phyloP scores from a whole-genome alignment of 345 rosid genomes.

The Syzygium aromaticum region DNA sequence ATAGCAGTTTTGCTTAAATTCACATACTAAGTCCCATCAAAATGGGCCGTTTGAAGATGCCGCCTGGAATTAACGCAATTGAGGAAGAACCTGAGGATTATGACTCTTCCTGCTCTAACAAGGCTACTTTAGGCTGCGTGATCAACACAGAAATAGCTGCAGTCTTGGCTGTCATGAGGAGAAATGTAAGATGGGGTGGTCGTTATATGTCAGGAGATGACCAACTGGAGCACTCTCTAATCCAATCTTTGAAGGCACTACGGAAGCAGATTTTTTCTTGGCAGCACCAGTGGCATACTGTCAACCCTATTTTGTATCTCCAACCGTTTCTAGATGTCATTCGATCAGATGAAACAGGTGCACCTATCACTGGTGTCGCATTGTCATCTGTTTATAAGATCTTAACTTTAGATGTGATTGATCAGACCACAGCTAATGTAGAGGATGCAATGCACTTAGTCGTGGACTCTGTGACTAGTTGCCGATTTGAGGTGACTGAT shows the following conservation, averaged over 20 bases:
- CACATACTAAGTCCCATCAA: background rate
- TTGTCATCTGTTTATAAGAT: conserved; percentile 88
- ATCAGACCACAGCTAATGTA: conserved; percentile 63
- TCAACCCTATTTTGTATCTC: conserved; percentile 72
- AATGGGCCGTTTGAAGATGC: conserved; percentile 94
- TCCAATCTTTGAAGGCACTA: conserved; percentile 80
- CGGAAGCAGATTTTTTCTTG: conserved; percentile 79
- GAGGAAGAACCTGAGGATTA: conserved; percentile 95
- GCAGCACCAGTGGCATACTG: conserved; percentile 86
- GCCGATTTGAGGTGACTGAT: conserved; percentile 97
- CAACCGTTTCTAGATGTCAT: conserved; percentile 92
- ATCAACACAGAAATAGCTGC: conserved; percentile 87
- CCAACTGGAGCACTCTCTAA: conserved; percentile 82
- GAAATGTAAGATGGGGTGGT: conserved; percentile 98
- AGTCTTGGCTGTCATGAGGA: conserved; percentile 94
- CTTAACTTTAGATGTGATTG: conserved; percentile 67
- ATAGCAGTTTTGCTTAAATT: background rate
- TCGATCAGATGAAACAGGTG: conserved; percentile 89
- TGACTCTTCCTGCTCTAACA: conserved; percentile 45
- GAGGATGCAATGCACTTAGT: conserved; percentile 93
- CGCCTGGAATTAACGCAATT: conserved; percentile 76
- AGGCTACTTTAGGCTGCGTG: conserved; percentile 65
- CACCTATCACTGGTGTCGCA: conserved; percentile 88
- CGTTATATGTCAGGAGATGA: conserved; percentile 93
- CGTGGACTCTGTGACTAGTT: conserved; percentile 95